Percentiles rank a stretch among this genome's conserved stretches.
phyloP scores from a whole-genome alignment of 352 stramenopile species.

The Pythium diclinum region DNA sequence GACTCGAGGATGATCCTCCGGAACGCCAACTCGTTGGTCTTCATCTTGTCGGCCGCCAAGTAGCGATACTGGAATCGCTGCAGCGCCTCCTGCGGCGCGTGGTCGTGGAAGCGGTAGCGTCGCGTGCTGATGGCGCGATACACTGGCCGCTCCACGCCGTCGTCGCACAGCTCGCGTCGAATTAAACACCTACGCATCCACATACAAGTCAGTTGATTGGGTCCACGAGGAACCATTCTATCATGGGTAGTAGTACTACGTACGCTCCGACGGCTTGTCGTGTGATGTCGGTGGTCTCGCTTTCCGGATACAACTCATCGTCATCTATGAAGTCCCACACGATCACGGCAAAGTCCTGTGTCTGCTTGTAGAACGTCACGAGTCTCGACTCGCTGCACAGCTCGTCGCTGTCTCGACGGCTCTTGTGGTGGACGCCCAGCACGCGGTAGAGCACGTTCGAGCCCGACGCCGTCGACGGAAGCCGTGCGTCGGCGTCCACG shows the following conservation, averaged over 20 bases:
- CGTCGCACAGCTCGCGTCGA: slow-evolving; percentile 6
- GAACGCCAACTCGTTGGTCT: slow-evolving; percentile 1
- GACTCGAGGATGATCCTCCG: background rate
- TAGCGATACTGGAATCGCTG: background rate
- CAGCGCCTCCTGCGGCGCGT: background rate
- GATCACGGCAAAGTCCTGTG: slow-evolving; percentile 29
- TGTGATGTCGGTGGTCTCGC: slow-evolving; percentile 29
- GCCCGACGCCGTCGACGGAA: background rate
- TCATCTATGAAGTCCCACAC: slow-evolving; percentile 39
- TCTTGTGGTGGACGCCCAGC: slow-evolving; percentile 10
- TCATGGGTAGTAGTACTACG: background rate
- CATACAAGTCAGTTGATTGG: background rate
- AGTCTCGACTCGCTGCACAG: slow-evolving; percentile 22
- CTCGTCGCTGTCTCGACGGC: slow-evolving; percentile 21
- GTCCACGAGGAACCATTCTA: too few relatives aligned
- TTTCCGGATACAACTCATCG: slow-evolving; percentile 33
- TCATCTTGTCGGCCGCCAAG: background rate
- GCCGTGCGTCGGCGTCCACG: slow-evolving; percentile 8
- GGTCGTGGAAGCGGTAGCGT: slow-evolving; percentile 13
- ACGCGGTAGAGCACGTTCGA: slow-evolving; percentile 35
- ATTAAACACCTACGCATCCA: background rate
- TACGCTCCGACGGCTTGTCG: slow-evolving; percentile 37
- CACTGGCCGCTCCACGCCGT: background rate
- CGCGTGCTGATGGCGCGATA: slow-evolving; percentile 16
- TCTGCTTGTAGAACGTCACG: slow-evolving; percentile 30